These are phyloP conservation scores for Sphaerulina musiva DNA, from an alignment of 2,329 filamentous ascomycete genomes.

Conservation along the genomic window DNA sequence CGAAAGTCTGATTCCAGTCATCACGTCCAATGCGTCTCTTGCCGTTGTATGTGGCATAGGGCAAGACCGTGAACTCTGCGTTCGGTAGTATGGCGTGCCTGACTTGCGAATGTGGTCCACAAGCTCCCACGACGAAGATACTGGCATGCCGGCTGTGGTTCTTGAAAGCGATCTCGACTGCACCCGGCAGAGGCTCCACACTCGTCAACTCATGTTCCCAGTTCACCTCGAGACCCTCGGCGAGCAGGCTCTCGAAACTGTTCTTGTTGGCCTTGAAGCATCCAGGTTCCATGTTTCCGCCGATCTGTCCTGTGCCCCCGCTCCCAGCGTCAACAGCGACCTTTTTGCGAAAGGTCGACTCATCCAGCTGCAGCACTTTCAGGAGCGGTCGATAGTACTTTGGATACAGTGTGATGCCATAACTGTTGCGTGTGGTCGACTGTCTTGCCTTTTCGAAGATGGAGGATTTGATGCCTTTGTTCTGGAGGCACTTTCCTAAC, in stretches of 20 bases:
- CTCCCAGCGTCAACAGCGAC: slow-evolving; percentile 31
- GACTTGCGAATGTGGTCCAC: slow-evolving; percentile 36
- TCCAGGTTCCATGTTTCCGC: slow-evolving; percentile 1
- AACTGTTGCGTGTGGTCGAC: slow-evolving; percentile 30
- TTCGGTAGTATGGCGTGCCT: slow-evolving; percentile 28
- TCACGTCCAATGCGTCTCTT: slow-evolving; percentile 24
- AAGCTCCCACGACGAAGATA: slow-evolving; percentile 32
- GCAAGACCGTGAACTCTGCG: slow-evolving; percentile 30
- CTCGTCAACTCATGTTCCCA: slow-evolving; percentile 29
- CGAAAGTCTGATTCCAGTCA: slow-evolving; percentile 13
- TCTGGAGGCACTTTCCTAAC: slow-evolving; percentile 34
- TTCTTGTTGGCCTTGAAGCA: slow-evolving; percentile 35
- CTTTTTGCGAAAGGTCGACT: slow-evolving; percentile 28
- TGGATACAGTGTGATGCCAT: slow-evolving; percentile 37
- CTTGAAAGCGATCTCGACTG: slow-evolving; percentile 3
- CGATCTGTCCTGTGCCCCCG: slow-evolving; percentile 26
- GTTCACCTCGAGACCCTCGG: slow-evolving; percentile 34
- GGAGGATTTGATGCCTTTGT: slow-evolving; percentile 29
- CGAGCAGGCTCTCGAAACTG: slow-evolving; percentile 33
- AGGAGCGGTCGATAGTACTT: slow-evolving; percentile 33
- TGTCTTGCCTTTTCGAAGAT: slow-evolving; percentile 33
- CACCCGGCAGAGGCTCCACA: slow-evolving; percentile 2
- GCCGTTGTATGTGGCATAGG: slow-evolving; percentile 36
- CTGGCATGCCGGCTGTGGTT: slow-evolving; percentile 6
- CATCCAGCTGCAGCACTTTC: slow-evolving; percentile 30